Base-by-base conservation (phyloP, 805 yeast species). In the Pichia exigua region DNA sequence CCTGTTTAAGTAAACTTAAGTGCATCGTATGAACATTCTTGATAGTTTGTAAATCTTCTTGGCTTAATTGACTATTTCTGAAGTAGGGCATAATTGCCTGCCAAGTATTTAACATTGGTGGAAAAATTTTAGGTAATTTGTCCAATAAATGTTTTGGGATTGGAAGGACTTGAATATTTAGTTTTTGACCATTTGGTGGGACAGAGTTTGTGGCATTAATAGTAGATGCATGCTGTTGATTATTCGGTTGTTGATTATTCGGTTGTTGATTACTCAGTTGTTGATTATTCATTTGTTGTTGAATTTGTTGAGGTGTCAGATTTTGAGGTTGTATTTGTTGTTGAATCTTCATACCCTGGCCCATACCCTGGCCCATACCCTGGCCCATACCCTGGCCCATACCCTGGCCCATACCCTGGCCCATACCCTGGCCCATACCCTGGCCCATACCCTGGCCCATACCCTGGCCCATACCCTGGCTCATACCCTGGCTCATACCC, bases 71-170 rank as follows among this genome's bases (percentile, higher is more conserved):
- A 53, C 79, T 81, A 38, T 57, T 61, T 56, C 78, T 75, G 56
- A 79, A 77, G 58, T 82, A 75, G 42, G 82, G 84, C 65, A 82
- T 79, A 28, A 88, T 80, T 62, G 82, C 87, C 22, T 81, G 78
- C 96, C 96, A 90, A 8, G 95, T 87, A 58, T 78, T 83, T 28
- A 83, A 83, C 47, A 82, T 84, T 15, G 83, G 83, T 0, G 97
- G 97, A 35, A 88, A 71, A 10, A 61, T 56, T 45, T 78, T 83
- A 11, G 95, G 95, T 45, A 88, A 77, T 59, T 79, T 79, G 49
- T 76, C 73, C 21, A 88, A 67, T 26, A 88, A 65, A 2, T 80
- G 78, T 17, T 77, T 78, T 0, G 96, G 96, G 47, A 90, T 87
- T 3, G 87, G 89, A 2, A 81, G 70, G 43, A 79, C 80, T 55